These are phyloP conservation scores for Candida verbasci DNA, from an alignment of 805 yeast genomes.

Conservation along the genomic window DNA sequence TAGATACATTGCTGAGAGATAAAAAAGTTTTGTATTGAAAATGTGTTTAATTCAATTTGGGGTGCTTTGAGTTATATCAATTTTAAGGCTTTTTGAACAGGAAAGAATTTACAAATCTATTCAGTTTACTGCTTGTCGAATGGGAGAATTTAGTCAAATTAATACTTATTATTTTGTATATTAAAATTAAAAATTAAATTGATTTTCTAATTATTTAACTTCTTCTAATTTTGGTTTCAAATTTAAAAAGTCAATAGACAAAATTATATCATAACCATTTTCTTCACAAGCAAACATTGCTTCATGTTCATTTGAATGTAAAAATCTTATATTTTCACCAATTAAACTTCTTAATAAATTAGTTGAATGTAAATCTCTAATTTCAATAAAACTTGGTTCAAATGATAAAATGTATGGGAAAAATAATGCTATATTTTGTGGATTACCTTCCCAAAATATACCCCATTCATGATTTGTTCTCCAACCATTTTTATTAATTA, in stretches of 20 bases:
- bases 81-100: no score
- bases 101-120: no score
- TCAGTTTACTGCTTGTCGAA: no score
- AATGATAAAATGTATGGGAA: constrained; percentile 92
- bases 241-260: constrained; percentile 85
- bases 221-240: constrained; percentile 31
- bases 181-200: background rate
- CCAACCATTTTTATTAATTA: constrained; percentile 95
- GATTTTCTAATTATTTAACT: background rate
- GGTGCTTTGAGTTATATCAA: no score
- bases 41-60: no score
- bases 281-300: constrained; percentile 91
- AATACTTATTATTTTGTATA: background rate
- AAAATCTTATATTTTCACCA: constrained; percentile 85
- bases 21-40: no score
- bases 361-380: constrained; percentile 84
- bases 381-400: constrained; percentile 86
- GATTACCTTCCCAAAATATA: constrained; percentile 94
- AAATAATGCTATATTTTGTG: constrained; percentile 87
- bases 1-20: no score
- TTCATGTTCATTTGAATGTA: constrained; percentile 90
- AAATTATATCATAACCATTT: constrained; percentile 86
- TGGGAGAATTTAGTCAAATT: no score
- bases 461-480: constrained; percentile 90
- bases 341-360: constrained; percentile 82